Base-by-base conservation (phyloP, 352 stramenopile genomes). In the Globisporangium ultimum region DNA sequence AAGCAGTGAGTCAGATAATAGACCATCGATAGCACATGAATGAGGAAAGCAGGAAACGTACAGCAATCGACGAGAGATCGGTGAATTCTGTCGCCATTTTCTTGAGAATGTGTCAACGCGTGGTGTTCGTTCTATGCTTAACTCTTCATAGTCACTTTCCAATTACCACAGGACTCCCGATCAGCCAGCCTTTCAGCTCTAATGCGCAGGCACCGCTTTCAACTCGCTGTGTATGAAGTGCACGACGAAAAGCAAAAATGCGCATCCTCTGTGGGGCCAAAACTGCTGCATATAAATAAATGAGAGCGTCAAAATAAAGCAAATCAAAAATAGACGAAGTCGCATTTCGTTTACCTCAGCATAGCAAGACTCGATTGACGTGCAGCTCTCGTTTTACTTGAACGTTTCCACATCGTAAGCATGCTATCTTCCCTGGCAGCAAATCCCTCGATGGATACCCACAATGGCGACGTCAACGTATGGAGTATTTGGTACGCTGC, bases 401-500 rank as follows among this genome's bases (percentile, higher is more conserved):
- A 18, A 12, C n/a, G 10, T 14, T 43, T 45, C 8, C 28, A 36
- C 28, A 10, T 36, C 28, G 1, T 5, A 36, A 36, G 7, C 28
- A 36, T 36, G 28, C 8, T 5, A 5, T 36, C 28, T 36, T 36
- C 28, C 4, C 28, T 10, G 3, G 5, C 28, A 36, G 8, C 28
- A 36, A 36, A 55, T 13, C 18, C 13, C 11, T 48, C 18, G 42
- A 46, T 10, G n/a, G 22, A 45, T 9, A 20, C 21, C 13, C 47
- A 21, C 15, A 45, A 9, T 21, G 20, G 10, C 5, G 15, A 66
- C 8, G 34, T 48, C 8, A 66, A 86, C 32, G 64, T 89, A 43
- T 91, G 78, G 72, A 89, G 76, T 13, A 80, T 91, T 54, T 91
- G 82, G 82, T 89, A 91, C 53, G 82, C 82, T 11, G 70, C 82